A percentile compares a stretch with the other conserved stretches of the same genome.
phyloP scores from a whole-genome alignment of 208 protist genomes.

The Polymyxa betae region DNA sequence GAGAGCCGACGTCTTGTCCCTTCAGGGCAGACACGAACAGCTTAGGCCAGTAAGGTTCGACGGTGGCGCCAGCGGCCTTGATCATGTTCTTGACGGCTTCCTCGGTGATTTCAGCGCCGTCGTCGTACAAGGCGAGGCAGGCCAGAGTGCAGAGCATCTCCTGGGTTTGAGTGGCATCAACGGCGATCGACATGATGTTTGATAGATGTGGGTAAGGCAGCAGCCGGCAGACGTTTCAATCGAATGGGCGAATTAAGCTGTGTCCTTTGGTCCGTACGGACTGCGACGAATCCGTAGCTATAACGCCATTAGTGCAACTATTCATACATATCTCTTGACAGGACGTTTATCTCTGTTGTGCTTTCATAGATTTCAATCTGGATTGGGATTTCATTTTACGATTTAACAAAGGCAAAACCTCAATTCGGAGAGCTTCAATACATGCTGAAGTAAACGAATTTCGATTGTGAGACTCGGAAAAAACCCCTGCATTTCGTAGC shows the following conservation, averaged over 20 bases:
- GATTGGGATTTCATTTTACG: too few species aligned
- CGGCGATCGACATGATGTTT: not conserved
- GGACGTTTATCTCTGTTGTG: too few species aligned
- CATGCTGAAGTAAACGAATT: too few species aligned
- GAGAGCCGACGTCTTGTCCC: not conserved
- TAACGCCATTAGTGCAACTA: too few species aligned
- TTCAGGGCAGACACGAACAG: slow-evolving; percentile 22
- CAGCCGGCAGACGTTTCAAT: slow-evolving; percentile 11
- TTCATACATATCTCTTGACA: too few species aligned
- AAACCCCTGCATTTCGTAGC: too few species aligned
- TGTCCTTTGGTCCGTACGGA: too few species aligned
- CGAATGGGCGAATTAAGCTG: slow-evolving; percentile 51
- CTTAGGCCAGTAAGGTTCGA: slow-evolving; percentile 53
- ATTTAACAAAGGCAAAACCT: too few species aligned
- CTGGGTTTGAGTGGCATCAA: slow-evolving; percentile 3
- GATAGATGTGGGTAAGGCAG: not conserved
- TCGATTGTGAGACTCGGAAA: too few species aligned
- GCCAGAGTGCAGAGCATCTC: slow-evolving; percentile 1
- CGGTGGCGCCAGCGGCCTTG: slow-evolving; percentile 7
- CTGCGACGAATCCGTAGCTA: too few species aligned
- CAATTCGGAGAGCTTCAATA: too few species aligned
- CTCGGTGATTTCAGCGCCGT: not conserved
- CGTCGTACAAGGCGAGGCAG: slow-evolving; percentile 3
- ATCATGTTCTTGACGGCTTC: slow-evolving; percentile 25
- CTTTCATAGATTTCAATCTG: too few species aligned